Base-by-base conservation (phyloP, 2,329 filamentous ascomycete species). In the Monosporascus sp. region DNA sequence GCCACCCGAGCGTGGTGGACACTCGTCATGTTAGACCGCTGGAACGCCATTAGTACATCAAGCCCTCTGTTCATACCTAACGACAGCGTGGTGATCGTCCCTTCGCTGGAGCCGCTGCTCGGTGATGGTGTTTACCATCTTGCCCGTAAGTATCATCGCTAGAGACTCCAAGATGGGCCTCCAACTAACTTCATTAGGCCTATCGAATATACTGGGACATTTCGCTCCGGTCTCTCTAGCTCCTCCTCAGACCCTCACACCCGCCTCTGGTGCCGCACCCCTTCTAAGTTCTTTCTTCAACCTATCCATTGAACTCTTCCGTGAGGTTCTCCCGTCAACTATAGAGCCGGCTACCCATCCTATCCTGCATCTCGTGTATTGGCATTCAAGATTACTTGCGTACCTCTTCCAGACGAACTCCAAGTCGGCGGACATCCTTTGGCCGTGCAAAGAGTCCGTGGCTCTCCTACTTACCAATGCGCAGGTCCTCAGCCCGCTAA, bases 1-100 rank as follows among this genome's bases (percentile, higher is more conserved):
- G 78, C 79, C 2, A 74, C 85, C 49, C 79, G 85, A 44, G 79
- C 86, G 18, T 91, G 87, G 87, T 89, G 85, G 84, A 81, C 83
- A 15, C 72, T 91, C 37, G 79, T 89, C 46, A 78, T 87, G 57
- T 78, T 91, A 58, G 87, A 91, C 63, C 80, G 86, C 17, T 91
- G 86, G 85, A 83, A 89, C 64, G 84, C 87, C 4, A 78, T 84
- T n/a, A 84, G 82, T 22, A 86, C 80, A 5, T 82, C 81, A 14
- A 82, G 78, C 56, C 82, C 85, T 3, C 62, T 82, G 14, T 75
- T 85, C 54, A 82, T 91, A 53, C 81, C 81, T 2, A 81, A 87
- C 59, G 78, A 80, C 55, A 82, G 77, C 50, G 77, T 85, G 7
- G 78, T 87, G 15, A 71, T 87, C 24, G 72, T 80, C 6, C 77